Evolutionary conservation across 768 basidiomycete species (phyloP), one percentile per base, ranked within the genome.

Genomic region (Tylopilus balloui): DNA sequence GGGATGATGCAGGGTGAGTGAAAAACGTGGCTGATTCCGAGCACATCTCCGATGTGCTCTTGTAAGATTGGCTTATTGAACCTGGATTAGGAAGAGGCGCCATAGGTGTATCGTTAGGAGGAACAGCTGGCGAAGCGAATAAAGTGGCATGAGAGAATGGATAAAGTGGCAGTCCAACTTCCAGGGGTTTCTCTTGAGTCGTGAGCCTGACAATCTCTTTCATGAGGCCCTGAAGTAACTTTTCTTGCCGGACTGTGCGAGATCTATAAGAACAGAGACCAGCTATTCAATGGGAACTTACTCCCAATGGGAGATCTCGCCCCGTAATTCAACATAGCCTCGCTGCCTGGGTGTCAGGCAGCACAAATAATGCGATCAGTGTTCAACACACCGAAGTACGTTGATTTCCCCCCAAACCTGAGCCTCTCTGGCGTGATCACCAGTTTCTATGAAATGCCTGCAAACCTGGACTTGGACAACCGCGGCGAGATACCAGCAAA

Each of bases 401-500:
- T 92, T 92, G 63, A 92, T 91, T 67, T 92, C 88, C 1, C 86
- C 86, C 89, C 90, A 92, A 10, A 86, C 83, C 1, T 81, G 81
- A 25, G 84, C 80, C 66, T 92, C 89, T 53, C 80, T 73, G 42
- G 79, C 79, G 13, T 73, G 71, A 66, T 92, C 88, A n/a, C 83
- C 81, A 39, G 80, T 79, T 63, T 91, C 87, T 51, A 92, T 91
- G 61, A 83, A 86, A 60, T 88, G 83, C 62, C 88, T 89, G 76
- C 89, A 92, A 32, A 88, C 72, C 57, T 92, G 88, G 40, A 92
- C 81, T 62, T 90, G 84, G 4, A 92, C 86, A 5, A 88, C 88
- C 13, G 90, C 89, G 7, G 89, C 90, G 14, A 92, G 79, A 66
- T 92, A 92, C 89, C 89, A 92, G 64, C 88, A 90, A 39, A 92